Conservation (phyloP, 2,329 filamentous ascomycete species). For the Dothistroma septosporum region DNA sequence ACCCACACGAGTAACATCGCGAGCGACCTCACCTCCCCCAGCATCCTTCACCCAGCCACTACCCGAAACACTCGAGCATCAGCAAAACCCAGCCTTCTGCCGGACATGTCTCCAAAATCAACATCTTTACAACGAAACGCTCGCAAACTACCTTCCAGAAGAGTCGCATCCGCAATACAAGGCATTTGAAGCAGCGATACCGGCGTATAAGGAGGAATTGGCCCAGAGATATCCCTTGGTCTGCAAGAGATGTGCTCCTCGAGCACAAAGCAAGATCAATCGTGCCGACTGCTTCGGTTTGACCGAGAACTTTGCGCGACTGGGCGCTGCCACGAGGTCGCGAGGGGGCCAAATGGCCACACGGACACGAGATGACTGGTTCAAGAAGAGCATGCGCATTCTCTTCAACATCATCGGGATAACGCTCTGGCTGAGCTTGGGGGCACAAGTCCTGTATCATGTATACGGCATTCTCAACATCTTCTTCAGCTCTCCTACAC, state of each 20-base stretch:
- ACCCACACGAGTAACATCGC: constrained; percentile 52
- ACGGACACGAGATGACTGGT: constrained; percentile 44
- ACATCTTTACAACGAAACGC: constrained; percentile 67
- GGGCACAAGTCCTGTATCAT: constrained; percentile 29
- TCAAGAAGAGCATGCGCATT: constrained; percentile 30
- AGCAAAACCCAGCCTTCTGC: constrained; percentile 58
- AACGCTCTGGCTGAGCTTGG: constrained; percentile 22
- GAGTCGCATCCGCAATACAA: constrained; percentile 63
- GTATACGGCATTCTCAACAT: constrained; percentile 23
- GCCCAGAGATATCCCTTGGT: constrained; percentile 86
- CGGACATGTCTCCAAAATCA: constrained; percentile 83
- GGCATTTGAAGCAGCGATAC: constrained; percentile 64
- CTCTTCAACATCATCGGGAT: constrained; percentile 23
- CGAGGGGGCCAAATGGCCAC: constrained; percentile 37
- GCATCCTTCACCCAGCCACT: constrained; percentile 20
- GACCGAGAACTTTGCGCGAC: constrained; percentile 48
- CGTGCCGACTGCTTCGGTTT: constrained; percentile 32
- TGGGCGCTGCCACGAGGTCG: constrained; percentile 62
- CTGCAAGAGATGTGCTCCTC: constrained; percentile 73
- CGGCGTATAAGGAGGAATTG: constrained; percentile 65
- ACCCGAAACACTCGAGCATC: constrained; percentile 34
- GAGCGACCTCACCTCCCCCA: constrained; percentile 7
- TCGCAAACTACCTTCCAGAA: constrained; percentile 74
- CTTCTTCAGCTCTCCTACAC: not conserved
- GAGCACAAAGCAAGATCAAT: constrained; percentile 52